A percentile compares a stretch with the other conserved stretches of the same genome.
phyloP scores from a whole-genome alignment of 83 land plant genomes.

The Picea abies region DNA sequence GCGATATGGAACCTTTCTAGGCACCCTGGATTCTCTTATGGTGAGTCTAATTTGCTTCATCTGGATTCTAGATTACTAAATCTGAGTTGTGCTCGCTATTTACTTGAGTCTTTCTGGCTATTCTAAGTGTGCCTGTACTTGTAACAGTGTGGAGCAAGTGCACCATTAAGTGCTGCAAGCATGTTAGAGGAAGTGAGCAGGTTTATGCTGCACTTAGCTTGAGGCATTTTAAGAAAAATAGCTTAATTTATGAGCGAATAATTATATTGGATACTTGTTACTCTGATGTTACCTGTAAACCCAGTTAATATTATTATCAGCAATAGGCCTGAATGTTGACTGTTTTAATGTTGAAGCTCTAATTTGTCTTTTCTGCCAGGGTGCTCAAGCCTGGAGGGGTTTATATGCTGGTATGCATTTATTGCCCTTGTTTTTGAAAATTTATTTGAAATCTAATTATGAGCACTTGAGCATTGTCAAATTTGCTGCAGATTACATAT shows the following conservation, averaged over 20 bases:
- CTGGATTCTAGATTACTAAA: not conserved
- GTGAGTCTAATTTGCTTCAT: conserved; percentile 27
- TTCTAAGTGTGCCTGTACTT: not conserved
- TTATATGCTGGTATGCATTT: conserved; percentile 78
- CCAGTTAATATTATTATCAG: not conserved
- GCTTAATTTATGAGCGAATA: not conserved
- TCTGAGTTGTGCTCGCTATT: not conserved
- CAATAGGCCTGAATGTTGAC: conserved; percentile 4
- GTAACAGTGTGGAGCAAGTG: conserved; percentile 80
- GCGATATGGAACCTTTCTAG: conserved; percentile 31
- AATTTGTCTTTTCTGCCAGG: conserved; percentile 34
- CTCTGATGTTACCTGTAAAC: not conserved
- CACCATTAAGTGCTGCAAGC: conserved; percentile 65
- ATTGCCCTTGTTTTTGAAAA: not conserved
- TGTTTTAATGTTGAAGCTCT: not conserved
- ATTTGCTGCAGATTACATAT: conserved; percentile 76
- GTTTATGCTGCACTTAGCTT: conserved; percentile 34
- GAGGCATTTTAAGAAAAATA: not conserved
- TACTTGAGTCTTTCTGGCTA: not conserved
- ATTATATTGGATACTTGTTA: not conserved
- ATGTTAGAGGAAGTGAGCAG: conserved; percentile 94
- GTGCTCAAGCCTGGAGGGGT: conserved; percentile 90
- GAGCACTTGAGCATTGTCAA: not conserved
- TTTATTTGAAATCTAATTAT: not conserved
- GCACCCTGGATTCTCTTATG: conserved; percentile 93